phyloP scores from a whole-genome alignment of 805 yeast genomes.

The Candida hungchunana region DNA sequence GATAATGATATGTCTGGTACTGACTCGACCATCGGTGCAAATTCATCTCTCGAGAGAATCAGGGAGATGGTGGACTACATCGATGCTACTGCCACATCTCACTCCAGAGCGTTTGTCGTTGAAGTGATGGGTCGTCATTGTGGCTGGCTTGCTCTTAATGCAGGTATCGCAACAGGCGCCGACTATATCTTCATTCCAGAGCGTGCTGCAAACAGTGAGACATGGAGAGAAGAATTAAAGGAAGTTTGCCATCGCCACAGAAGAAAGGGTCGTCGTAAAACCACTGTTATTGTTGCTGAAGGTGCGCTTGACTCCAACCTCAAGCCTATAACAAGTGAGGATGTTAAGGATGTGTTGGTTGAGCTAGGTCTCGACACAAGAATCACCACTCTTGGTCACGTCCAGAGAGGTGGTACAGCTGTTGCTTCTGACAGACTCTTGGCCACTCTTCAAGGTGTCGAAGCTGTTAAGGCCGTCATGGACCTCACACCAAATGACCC shows the following conservation, averaged over 20 bases:
- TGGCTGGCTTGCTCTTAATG: slow-evolving; percentile 98
- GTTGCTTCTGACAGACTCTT: slow-evolving; percentile 89
- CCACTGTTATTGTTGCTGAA: slow-evolving; percentile 96
- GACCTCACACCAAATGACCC: slow-evolving; percentile 87
- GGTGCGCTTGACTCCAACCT: slow-evolving; percentile 88
- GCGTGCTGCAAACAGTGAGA: slow-evolving; percentile 69
- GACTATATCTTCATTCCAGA: slow-evolving; percentile 95
- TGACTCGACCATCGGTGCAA: slow-evolving; percentile 95
- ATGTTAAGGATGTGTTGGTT: slow-evolving; percentile 81
- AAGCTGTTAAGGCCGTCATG: slow-evolving; percentile 90
- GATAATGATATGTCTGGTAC: slow-evolving; percentile 98
- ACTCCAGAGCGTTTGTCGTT: slow-evolving; percentile 94
- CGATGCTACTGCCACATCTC: slow-evolving; percentile 98
- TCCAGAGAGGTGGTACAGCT: slow-evolving; percentile 98
- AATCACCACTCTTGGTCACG: slow-evolving; percentile 93
- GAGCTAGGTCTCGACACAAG: slow-evolving; percentile 90
- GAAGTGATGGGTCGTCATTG: slow-evolving; percentile 99
- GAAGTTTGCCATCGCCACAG: slow-evolving; percentile 82
- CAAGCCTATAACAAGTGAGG: slow-evolving; percentile 73
- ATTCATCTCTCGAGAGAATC: slow-evolving; percentile 87
- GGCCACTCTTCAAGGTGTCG: slow-evolving; percentile 96
- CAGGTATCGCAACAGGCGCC: slow-evolving; percentile 95
- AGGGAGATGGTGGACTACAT: slow-evolving; percentile 94
- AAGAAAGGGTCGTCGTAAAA: slow-evolving; percentile 83
- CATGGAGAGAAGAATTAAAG: slow-evolving; percentile 65